These are phyloP conservation scores for Clausena lansium DNA, from an alignment of 345 rosid species.

Conservation along the genomic window DNA sequence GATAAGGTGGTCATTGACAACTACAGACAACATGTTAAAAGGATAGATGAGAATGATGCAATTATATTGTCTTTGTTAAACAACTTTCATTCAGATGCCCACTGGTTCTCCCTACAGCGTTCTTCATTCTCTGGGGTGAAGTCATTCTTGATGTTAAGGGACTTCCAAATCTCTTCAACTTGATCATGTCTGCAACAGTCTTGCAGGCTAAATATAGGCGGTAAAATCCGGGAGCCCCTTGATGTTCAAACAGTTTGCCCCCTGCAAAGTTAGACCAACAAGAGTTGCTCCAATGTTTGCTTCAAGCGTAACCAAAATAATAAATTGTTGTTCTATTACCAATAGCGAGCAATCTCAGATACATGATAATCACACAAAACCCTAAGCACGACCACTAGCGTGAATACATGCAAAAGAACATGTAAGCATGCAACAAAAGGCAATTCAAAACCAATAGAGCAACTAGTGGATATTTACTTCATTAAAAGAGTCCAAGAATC, in stretches of 20 bases:
- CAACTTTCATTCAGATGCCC: conserved; percentile 60
- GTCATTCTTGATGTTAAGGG: conserved; percentile 56
- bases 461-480: neutral
- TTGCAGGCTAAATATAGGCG: conserved; percentile 29
- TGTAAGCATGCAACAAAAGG: no score
- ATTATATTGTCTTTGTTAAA: neutral
- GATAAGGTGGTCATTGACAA: no score
- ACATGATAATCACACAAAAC: neutral
- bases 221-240: conserved; percentile 44
- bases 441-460: neutral
- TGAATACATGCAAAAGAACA: no score
- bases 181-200: conserved; percentile 56
- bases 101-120: conserved; percentile 62
- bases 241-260: conserved; percentile 57
- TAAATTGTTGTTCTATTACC: no score
- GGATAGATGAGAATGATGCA: neutral
- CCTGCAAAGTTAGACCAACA: conserved; percentile 32
- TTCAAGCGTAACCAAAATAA: no score
- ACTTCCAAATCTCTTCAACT: conserved; percentile 59
- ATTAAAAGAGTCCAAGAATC: no score
- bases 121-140: conserved; percentile 62
- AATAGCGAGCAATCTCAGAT: neutral
- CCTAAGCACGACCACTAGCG: neutral
- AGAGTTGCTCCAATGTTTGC: no score
- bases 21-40: neutral